Evolutionary conservation across 805 yeast genomes (phyloP), one percentile per base, ranked within the genome.

Genomic region (Monosporozyma servazzii): DNA sequence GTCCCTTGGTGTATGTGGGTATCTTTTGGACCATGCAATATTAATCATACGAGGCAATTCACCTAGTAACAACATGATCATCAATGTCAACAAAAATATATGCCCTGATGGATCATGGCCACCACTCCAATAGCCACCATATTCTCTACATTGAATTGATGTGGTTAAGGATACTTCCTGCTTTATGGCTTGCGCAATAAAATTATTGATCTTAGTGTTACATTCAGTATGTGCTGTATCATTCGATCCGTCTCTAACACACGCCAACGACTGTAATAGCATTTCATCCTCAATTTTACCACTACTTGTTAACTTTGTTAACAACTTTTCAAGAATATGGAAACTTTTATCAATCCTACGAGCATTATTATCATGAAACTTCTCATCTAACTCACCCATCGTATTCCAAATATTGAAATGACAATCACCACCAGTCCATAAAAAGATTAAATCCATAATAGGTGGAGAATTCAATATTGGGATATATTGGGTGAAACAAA

Each of bases 61-160:
- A 51, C 80, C 80, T 61, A 86, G 72, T 56, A 91, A 61, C 51
- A 85, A 77, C 67, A 64, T 63, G 5, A 62, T 53, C 70, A 67
- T 66, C 36, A 64, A 30, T 6, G 68, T 65, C 10, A 91, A 70
- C 42, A 93, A 65, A 59, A 90, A 93, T 1, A 88, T 84, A 64
- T 93, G 99, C 0, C 99, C 99, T 54, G 91, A 84, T 5, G 98
- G 96, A 70, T 93, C 99, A 63, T 88, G 96, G 0, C 99, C 99
- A 0, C 96, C 88, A 7, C 57, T 54, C 93, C 91, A 86, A 15
- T 60, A 52, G 0, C 98, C 84, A 48, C 82, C 88, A 61, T 77
- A 29, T 54, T 63, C 48, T 64, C 93, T 67, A 64, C 93, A 78
- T 1, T 64, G 57, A 1, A 72, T 64, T 0, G 67, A 63, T 6